phyloP scores from a whole-genome alignment of 352 stramenopile species.

The Albugo laibachii region DNA sequence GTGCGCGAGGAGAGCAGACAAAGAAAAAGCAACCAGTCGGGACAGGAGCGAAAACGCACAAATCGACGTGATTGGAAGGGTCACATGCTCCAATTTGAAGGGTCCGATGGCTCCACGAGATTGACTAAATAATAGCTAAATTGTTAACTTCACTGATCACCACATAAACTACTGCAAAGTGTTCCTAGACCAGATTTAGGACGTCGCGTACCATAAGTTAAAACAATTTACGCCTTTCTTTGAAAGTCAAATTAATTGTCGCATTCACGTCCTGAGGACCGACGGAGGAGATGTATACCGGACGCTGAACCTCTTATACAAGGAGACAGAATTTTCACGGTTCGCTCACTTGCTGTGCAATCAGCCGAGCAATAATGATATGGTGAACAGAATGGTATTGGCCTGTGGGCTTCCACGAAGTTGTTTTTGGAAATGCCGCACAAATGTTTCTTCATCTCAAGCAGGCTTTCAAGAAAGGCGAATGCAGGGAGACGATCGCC shows the following conservation, averaged over 20 bases:
- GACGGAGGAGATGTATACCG: not conserved
- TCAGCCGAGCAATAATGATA: not conserved
- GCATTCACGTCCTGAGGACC: not conserved
- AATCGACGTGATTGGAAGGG: not conserved
- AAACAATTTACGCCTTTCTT: not conserved
- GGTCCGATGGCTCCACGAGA: not conserved
- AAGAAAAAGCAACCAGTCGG: not conserved
- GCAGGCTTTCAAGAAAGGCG: not conserved
- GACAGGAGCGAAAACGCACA: not conserved
- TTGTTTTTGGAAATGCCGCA: too few relatives aligned
- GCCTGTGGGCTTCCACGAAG: not conserved
- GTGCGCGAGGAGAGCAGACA: not conserved
- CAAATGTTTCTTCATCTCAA: slow-evolving; percentile 1
- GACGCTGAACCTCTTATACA: not conserved
- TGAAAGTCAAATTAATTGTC: not conserved
- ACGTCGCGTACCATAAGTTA: not conserved
- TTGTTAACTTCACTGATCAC: not conserved
- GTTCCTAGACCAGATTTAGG: not conserved
- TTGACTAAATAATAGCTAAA: not conserved
- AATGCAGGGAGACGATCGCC: slow-evolving; percentile 2
- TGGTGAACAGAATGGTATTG: not conserved
- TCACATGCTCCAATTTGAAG: not conserved
- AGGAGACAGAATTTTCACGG: not conserved
- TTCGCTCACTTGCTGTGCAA: not conserved
- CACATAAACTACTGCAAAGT: not conserved